phyloP scores from a whole-genome alignment of 148 eudicot species.

The Rheum nobile region DNA sequence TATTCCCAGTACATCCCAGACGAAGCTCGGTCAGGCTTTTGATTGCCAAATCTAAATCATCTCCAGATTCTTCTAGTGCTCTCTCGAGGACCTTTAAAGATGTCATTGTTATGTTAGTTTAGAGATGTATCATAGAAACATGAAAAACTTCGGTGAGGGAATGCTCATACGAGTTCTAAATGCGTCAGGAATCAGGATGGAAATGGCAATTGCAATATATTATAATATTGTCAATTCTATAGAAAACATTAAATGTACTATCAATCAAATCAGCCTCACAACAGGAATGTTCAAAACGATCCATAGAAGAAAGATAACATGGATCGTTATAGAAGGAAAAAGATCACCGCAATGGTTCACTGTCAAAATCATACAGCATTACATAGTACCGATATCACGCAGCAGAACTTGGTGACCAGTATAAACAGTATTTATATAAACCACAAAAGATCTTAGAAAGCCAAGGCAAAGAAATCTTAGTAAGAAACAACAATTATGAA shows the following conservation, averaged over 20 bases:
- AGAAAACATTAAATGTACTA: background rate
- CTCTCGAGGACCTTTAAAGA: constrained; percentile 51
- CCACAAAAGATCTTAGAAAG: background rate
- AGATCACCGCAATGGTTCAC: background rate
- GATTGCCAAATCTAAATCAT: constrained; percentile 71
- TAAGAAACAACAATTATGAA: background rate
- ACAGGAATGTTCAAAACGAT: background rate
- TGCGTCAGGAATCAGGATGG: background rate
- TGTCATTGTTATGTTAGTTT: background rate
- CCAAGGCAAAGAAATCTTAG: background rate
- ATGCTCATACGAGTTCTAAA: background rate
- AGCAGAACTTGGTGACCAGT: background rate
- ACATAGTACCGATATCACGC: background rate
- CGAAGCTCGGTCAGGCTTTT: constrained; percentile 65
- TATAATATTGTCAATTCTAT: background rate
- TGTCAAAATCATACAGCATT: background rate
- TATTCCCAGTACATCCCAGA: constrained; percentile 35
- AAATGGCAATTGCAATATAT: background rate
- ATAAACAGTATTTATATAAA: background rate
- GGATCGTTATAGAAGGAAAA: background rate
- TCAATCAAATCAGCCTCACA: background rate
- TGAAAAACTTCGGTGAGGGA: background rate
- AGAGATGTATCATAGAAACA: background rate
- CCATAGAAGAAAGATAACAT: background rate
- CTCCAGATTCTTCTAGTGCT: constrained; percentile 61